A percentile compares a stretch with the other conserved stretches of the same genome.
Conservation (phyloP, 495 filamentous ascomycete genomes). For the Penicillium tannophilum region DNA sequence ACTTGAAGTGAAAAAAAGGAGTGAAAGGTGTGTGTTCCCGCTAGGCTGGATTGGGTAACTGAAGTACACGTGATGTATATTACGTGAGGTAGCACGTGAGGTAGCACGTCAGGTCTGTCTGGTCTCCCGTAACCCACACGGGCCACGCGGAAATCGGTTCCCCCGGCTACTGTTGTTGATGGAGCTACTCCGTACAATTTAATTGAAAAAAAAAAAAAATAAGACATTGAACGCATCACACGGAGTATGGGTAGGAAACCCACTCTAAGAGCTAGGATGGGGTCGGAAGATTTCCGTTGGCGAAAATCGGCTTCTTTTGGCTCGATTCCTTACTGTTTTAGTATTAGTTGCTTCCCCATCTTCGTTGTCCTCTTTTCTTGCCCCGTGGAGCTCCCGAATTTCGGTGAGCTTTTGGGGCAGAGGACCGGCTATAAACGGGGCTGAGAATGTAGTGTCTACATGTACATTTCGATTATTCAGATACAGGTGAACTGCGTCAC, state of each 20-base stretch:
- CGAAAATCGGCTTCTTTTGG: conserved; percentile 5
- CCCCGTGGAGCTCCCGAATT: conserved; percentile 18
- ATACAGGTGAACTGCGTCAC: too few relatives aligned
- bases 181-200: neutral
- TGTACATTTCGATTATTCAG: too few relatives aligned
- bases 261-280: conserved; percentile 11
- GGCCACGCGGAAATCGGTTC: conserved; percentile 6
- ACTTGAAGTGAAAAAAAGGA: neutral
- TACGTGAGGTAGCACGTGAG: too few relatives aligned
- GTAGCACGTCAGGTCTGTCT: neutral
- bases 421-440: conserved; percentile 18
- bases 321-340: neutral
- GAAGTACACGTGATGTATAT: neutral
- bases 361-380: conserved; percentile 7
- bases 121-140: too few relatives aligned
- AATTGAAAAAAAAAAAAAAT: neutral
- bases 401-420: conserved; percentile 33
- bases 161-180: conserved; percentile 13
- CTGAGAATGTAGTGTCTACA: neutral
- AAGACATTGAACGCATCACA: neutral
- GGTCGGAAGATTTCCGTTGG: conserved; percentile 12
- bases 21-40: neutral
- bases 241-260: neutral
- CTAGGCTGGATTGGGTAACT: too few relatives aligned
- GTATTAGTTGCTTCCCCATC: neutral